phyloP scores from a whole-genome alignment of 2,329 filamentous ascomycete genomes.

The Colletotrichum aenigma region DNA sequence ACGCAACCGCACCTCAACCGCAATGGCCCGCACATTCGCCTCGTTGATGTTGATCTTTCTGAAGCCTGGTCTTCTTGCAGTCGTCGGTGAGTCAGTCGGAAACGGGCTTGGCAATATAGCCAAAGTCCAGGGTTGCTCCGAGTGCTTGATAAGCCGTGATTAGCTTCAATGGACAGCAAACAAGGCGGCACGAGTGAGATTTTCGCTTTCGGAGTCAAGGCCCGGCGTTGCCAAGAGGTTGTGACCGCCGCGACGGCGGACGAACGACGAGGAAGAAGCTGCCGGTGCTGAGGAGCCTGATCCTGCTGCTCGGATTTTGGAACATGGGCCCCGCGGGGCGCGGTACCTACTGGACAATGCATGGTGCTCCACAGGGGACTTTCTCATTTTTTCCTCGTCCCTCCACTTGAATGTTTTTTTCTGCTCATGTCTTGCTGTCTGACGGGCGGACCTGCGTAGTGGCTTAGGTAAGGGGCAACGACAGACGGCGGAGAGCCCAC shows the following conservation, averaged over 20 bases:
- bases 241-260: not conserved
- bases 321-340: not conserved
- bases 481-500: not conserved
- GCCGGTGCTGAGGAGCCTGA: not conserved
- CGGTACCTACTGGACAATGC: not conserved
- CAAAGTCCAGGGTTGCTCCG: not conserved
- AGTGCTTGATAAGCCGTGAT: not conserved
- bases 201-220: not conserved
- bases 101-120: not conserved
- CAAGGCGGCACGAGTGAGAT: not conserved
- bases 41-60: not conserved
- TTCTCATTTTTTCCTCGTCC: not conserved
- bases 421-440: not conserved
- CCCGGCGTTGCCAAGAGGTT: not conserved
- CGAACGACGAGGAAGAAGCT: not conserved
- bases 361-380: not conserved
- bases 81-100: not conserved
- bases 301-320: not conserved
- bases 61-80: not conserved
- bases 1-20: not conserved
- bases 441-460: not conserved
- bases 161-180: not conserved
- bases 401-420: not conserved
- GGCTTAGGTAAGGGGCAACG: not conserved
- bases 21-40: not conserved